These are phyloP conservation scores for Penicillium bovifimosum DNA, from an alignment of 495 filamentous ascomycete species.

Conservation along the genomic window DNA sequence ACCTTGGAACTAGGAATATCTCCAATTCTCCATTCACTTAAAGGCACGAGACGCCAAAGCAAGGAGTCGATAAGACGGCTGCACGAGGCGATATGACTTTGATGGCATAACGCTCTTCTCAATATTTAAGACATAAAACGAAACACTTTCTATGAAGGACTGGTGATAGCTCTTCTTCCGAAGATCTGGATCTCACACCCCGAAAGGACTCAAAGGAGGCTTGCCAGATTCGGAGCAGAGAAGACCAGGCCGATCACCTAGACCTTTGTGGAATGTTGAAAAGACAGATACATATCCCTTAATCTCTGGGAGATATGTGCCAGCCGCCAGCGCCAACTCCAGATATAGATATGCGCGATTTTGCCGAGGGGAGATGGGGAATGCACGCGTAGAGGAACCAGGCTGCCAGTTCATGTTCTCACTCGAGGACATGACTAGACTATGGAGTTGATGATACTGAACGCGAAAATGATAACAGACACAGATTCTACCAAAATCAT, in stretches of 20 bases:
- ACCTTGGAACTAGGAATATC: not conserved
- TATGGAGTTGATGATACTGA: too few relatives aligned
- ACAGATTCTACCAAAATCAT: too few relatives aligned
- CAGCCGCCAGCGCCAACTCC: not conserved
- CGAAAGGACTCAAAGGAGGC: not conserved
- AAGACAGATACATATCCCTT: not conserved
- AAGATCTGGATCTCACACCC: constrained; percentile 8
- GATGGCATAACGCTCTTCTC: too few relatives aligned
- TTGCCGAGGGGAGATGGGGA: constrained; percentile 9
- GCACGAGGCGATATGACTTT: too few relatives aligned
- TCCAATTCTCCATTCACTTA: constrained; percentile 6
- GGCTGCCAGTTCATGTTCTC: not conserved
- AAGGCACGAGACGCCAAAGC: not conserved
- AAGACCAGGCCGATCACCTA: constrained; percentile 11
- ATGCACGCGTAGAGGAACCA: not conserved
- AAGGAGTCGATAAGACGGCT: too few relatives aligned
- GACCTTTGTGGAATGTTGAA: constrained; percentile 25
- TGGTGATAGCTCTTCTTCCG: not conserved
- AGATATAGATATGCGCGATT: constrained; percentile 13
- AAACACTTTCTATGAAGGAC: not conserved
- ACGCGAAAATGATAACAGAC: too few relatives aligned
- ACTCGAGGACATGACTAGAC: not conserved
- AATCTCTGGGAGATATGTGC: not conserved
- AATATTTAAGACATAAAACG: not conserved
- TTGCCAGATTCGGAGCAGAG: constrained; percentile 1